Percentiles rank a stretch among this genome's conserved stretches.
These are phyloP conservation scores for Rhizophagus sp. DNA, from an alignment of 192 early-diverging fungal species.

Conservation along the genomic window DNA sequence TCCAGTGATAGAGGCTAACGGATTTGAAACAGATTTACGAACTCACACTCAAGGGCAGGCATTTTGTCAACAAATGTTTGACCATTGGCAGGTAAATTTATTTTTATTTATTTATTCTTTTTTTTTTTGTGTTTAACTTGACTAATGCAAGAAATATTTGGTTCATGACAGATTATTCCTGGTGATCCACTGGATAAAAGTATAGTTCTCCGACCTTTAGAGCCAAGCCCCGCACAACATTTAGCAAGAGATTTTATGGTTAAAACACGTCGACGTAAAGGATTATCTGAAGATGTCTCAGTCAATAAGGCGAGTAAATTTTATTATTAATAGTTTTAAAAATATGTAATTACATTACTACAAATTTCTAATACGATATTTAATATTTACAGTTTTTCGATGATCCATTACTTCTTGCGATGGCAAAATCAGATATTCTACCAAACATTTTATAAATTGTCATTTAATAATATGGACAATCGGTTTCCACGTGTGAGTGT, in stretches of 20 bases:
- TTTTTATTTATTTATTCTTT: neutral
- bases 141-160: neutral
- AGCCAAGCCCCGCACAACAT: conserved; percentile 83
- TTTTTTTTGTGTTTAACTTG: neutral
- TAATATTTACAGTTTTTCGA: conserved; percentile 49
- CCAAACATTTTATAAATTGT: neutral
- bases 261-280: conserved; percentile 95
- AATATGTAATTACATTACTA: neutral
- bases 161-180: conserved; percentile 67
- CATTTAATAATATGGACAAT: too few relatives aligned
- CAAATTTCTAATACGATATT: neutral
- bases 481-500: too few relatives aligned
- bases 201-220: conserved; percentile 85
- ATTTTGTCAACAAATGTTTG: conserved; percentile 97
- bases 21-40: conserved; percentile 95
- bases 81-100: conserved; percentile 81
- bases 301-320: conserved; percentile 68
- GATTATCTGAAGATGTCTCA: conserved; percentile 77
- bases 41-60: conserved; percentile 97
- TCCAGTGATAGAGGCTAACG: conserved; percentile 94
- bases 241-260: conserved; percentile 98
- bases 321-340: neutral
- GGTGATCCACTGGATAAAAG: conserved; percentile 93
- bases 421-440: conserved; percentile 52
- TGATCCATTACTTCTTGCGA: conserved; percentile 61